Evolutionary conservation across 441 rosid species (phyloP), one percentile per base, ranked within the genome.

Genomic region (Raphanus hybrid): DNA sequence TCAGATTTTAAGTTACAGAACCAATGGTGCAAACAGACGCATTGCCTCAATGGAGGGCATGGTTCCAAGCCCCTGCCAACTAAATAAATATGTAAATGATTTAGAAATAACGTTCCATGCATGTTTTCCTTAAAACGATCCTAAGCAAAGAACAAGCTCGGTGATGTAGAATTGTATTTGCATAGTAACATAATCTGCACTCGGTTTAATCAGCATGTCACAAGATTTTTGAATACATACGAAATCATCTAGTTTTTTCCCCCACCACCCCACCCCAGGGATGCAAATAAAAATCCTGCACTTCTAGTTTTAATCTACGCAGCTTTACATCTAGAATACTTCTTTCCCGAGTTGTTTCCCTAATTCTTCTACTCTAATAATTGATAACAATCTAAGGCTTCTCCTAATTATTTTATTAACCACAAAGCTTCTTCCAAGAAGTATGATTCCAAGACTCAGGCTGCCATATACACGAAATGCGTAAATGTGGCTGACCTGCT

Each of bases 21-120:
- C n/a, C n/a, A n/a, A n/a, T n/a, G n/a, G n/a, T n/a, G n/a, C 18
- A 86, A 96, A 96, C 55, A 96, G 99, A 70, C 98, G 98, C 99
- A 96, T 96, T 15, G 98, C 98, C 86, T 94, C 99, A 20, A 96
- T 84, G 39, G 93, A 74, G 48, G 86, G 91, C 99, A 96, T 94
- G 79, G 86, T 83, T 63, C 93, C 98, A 12, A 96, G 98, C 73
- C 91, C 94, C 80, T 96, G 87, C 99, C 99, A 94, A 82, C 98
- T 94, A 84, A 85, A 84, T 2, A 75, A 26, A 77, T 20, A 69
- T 70, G 27, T 59, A 69, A 20, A 74, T 55, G 64, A 45, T 23
- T 78, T 52, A 74, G 75, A 69, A 29, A 29, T 11, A 67, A 50
- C 16, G 20, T 67, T 59, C 8, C 18, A 27, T 73, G 65, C 35